Evolutionary conservation across 441 rosid genomes (phyloP), one percentile per base, ranked within the genome.

Genomic region (Sinapis alba): DNA sequence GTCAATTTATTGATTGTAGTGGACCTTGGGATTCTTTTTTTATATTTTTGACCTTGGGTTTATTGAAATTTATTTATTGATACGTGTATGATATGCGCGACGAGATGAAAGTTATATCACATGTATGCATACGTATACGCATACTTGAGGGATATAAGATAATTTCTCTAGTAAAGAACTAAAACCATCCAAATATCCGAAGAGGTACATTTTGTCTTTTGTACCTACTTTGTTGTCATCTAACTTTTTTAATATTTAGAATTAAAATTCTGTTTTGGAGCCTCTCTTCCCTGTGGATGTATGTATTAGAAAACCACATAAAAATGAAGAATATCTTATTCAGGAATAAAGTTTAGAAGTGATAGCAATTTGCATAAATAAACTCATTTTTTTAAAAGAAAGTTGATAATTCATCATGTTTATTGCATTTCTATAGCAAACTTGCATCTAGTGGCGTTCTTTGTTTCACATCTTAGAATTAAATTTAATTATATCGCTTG

Each of bases 151-250:
- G 20, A 45, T 41, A 45, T 45, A 15, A 15, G 53, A 45, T 45
- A 15, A 45, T 15, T 45, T 45, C 9, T 45, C 53, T 36, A 36
- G n/a, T 36, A 67, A 59, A 51, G 51, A 2, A 63, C 4, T 15
- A 62, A 65, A 65, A 58, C 80, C 76, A 71, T 77, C 80, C 80
- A 65, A 71, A 71, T 58, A 71, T 77, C 76, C 80, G 50, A 77
- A 77, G 80, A 65, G 76, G 80, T 71, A 65, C 72, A 18, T 77
- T 43, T 71, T 71, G 60, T 77, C 72, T 58, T 65, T 9, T 77
- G 24, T 10, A 65, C 72, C 72, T 47, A 77, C 54, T 71, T 65
- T 77, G 72, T 65, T 64, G 54, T 47, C 66, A 76, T 76, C 54
- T 69, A 63, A 56, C 32, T 19, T 36, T 67, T 38, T 50, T 12